Evolutionary conservation across 495 filamentous ascomycete species (phyloP).

Genomic region (Lophiostoma macrostomum): DNA sequence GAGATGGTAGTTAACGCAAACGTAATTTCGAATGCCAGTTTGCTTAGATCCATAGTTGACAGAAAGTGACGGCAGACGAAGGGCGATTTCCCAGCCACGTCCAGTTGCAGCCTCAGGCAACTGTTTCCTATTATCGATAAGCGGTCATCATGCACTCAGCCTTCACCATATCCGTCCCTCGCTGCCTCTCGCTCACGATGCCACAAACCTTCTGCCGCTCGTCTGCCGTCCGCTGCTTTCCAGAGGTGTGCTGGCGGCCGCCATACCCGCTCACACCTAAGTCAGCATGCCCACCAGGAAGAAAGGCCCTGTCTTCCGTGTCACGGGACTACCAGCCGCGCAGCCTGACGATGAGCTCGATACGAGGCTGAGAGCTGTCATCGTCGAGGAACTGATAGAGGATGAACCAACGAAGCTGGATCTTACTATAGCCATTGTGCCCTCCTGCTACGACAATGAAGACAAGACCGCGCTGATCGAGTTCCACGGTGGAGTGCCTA

Average conservation of each 20-base stretch:
- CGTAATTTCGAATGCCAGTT: no score
- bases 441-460: slow-evolving; percentile 8
- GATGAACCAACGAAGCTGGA: slow-evolving; percentile 2
- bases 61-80: background rate
- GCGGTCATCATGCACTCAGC: background rate
- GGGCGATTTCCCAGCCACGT: no score
- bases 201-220: background rate
- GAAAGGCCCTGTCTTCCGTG: slow-evolving; percentile 17
- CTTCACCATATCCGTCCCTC: background rate
- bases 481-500: slow-evolving; percentile 7
- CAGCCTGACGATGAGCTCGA: slow-evolving; percentile 13
- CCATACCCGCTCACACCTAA: background rate
- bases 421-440: background rate
- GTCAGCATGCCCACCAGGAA: background rate
- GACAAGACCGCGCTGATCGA: slow-evolving; percentile 8
- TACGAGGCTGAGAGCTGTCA: slow-evolving; percentile 4
- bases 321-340: slow-evolving; percentile 18
- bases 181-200: slow-evolving; percentile 1
- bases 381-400: slow-evolving; percentile 1
- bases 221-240: background rate
- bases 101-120: no score
- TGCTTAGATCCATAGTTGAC: no score
- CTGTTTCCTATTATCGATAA: background rate
- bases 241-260: background rate
- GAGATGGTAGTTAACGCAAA: no score